Evolutionary conservation across 331 rosid species (phyloP).

Genomic region (Malus hybrid): DNA sequence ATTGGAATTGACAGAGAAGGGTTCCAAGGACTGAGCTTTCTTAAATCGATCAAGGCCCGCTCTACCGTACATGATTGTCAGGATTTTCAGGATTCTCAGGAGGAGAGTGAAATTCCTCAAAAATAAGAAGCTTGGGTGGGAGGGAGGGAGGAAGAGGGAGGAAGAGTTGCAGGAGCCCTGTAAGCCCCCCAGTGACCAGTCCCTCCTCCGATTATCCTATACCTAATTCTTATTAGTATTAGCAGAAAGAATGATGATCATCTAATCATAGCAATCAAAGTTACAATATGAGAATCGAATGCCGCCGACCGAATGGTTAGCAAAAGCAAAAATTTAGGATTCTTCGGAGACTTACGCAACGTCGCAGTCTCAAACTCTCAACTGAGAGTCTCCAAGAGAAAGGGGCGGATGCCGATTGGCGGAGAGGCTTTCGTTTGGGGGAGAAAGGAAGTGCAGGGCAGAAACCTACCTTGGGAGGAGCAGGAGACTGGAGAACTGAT

Average conservation of each 20-base stretch:
- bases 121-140: too few relatives aligned
- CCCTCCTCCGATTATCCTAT: neutral
- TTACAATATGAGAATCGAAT: neutral
- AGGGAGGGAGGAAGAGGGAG: too few relatives aligned
- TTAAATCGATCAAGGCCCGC: constrained; percentile 86
- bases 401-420: too few relatives aligned
- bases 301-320: neutral
- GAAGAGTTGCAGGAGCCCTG: too few relatives aligned
- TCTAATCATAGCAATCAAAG: neutral
- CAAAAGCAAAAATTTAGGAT: too few relatives aligned
- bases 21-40: constrained; percentile 89
- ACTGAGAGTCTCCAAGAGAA: too few relatives aligned
- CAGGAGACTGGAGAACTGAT: neutral
- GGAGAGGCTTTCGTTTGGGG: neutral
- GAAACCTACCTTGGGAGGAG: neutral
- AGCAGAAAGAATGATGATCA: neutral
- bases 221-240: neutral
- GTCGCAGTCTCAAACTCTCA: too few relatives aligned
- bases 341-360: too few relatives aligned
- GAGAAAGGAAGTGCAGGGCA: neutral
- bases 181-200: too few relatives aligned
- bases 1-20: constrained; percentile 52
- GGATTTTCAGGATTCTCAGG: neutral
- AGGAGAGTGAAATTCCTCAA: too few relatives aligned
- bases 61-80: constrained; percentile 74